Conservation (phyloP, 768 basidiomycete genomes). For the Candolleomyces efflorescens region DNA sequence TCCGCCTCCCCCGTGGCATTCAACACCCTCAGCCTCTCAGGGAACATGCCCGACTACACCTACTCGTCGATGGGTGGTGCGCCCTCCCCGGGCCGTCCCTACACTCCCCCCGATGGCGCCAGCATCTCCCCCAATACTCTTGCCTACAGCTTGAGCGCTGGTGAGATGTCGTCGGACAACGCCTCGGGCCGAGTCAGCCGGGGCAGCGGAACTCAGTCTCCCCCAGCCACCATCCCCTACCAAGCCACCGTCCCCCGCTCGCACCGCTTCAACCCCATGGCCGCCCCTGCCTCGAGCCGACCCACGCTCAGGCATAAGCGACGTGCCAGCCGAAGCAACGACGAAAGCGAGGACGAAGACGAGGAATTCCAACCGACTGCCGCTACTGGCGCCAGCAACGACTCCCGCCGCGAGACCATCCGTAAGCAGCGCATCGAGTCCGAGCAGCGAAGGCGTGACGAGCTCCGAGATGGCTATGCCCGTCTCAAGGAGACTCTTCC, state of each 20-base stretch:
- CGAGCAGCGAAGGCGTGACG: constrained; percentile 87
- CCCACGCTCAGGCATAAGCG: constrained; percentile 48
- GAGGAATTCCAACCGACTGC: constrained; percentile 65
- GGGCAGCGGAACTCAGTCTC: constrained; percentile 58
- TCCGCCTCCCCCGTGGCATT: constrained; percentile 62
- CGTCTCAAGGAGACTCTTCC: constrained; percentile 89
- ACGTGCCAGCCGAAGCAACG: constrained; percentile 48
- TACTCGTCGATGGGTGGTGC: constrained; percentile 51
- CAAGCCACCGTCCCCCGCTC: constrained; percentile 65
- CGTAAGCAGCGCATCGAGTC: constrained; percentile 92
- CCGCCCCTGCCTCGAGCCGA: constrained; percentile 46
- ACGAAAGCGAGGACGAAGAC: constrained; percentile 67
- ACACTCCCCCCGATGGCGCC: constrained; percentile 59
- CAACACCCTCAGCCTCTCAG: constrained; percentile 54
- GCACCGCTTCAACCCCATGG: constrained; percentile 76
- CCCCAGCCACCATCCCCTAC: constrained; percentile 42
- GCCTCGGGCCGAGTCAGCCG: constrained; percentile 66
- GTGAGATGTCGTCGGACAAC: constrained; percentile 73
- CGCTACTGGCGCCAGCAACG: constrained; percentile 46
- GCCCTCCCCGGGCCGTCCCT: constrained; percentile 59
- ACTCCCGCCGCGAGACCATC: constrained; percentile 80
- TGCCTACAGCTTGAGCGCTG: constrained; percentile 60
- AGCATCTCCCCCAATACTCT: constrained; percentile 71
- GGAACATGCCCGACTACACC: constrained; percentile 48
- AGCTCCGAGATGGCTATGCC: constrained; percentile 89